phyloP scores from a whole-genome alignment of 352 stramenopile species.

The Globisporangium heterothallicum region DNA sequence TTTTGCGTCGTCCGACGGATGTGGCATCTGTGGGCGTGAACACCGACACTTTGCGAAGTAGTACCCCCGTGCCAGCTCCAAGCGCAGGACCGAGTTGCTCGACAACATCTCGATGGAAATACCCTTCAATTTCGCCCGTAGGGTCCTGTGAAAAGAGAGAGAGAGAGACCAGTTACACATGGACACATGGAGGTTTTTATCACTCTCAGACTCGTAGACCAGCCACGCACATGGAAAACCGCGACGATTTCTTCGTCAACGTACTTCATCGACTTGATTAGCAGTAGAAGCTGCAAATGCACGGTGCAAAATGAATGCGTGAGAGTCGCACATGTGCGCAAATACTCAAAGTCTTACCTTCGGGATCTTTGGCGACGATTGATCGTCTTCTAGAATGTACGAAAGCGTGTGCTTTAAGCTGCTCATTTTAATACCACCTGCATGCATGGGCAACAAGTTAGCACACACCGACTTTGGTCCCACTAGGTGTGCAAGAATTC shows the following conservation, averaged over 20 bases:
- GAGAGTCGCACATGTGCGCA: background rate
- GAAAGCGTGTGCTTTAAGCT: slow-evolving; percentile 51
- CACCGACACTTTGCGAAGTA: slow-evolving; percentile 68
- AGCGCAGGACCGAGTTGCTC: slow-evolving; percentile 61
- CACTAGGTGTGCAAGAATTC: background rate
- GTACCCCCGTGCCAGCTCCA: slow-evolving; percentile 33
- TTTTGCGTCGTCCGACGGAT: slow-evolving; percentile 35
- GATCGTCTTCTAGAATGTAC: slow-evolving; percentile 55
- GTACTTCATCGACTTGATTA: slow-evolving; percentile 80
- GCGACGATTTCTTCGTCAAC: slow-evolving; percentile 79
- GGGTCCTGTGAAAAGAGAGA: slow-evolving; percentile 45
- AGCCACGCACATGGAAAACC: slow-evolving; percentile 56
- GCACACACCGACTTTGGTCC: no score
- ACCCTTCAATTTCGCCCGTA: slow-evolving; percentile 68
- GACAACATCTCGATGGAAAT: slow-evolving; percentile 78
- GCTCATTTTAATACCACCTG: slow-evolving; percentile 66
- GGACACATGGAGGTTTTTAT: background rate
- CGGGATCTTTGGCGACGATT: slow-evolving; percentile 47
- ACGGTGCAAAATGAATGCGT: no score
- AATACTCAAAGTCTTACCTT: slow-evolving; percentile 20
- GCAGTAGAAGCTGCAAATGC: slow-evolving; percentile 45
- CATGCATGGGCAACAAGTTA: background rate
- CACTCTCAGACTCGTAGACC: background rate
- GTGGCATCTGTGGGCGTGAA: slow-evolving; percentile 54
- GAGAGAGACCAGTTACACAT: background rate